Evolutionary conservation across 495 filamentous ascomycete genomes (phyloP), one percentile per base, ranked within the genome.

Genomic region (Lophiostoma macrostomum): DNA sequence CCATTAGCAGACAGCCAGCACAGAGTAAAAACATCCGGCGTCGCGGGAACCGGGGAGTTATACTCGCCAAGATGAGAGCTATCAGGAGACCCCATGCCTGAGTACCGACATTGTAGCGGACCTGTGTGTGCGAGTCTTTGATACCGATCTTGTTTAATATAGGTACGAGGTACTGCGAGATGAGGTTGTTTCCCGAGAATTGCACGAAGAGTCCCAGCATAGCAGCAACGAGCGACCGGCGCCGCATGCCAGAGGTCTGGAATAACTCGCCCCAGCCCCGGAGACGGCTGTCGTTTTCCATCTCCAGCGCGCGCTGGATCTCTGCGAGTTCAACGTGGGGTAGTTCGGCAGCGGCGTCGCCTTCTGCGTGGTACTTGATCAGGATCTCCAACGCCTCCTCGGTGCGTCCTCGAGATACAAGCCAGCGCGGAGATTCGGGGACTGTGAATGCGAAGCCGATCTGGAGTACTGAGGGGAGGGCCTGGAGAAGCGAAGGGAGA

Each of bases 331-430:
- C 81, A 13, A 76, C 76, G 39, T 72, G 72, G 7, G 79, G 79
- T 29, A 85, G 75, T 44, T 77, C 72, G 0, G 70, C 75, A 23
- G 64, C 61, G 13, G 66, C 66, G 53, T 80, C 75, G 10, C 77
- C 76, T 55, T 83, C 79, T 13, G 78, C 80, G 46, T 86, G 82
- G 56, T 82, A 84, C 61, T 79, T 81, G 22, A 46, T 35, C 10
- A 62, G 19, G 19, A 62, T 47, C 5, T 18, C 24, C 6, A 58
- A 25, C 13, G 58, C 58, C 42, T 62, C 58, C 40, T 62, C 58
- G 16, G 37, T 22, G 4, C 58, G 37, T 22, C 48, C 58, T 24
- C 58, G 45, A 0, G 53, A 42, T 5, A 62, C 46, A 3, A 62
- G 42, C 58, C 58, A 62, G 0, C 58, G 4, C 0, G 58, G 58